phyloP scores from a whole-genome alignment of 495 filamentous ascomycete genomes.

The Aspergillus avenaceus region DNA sequence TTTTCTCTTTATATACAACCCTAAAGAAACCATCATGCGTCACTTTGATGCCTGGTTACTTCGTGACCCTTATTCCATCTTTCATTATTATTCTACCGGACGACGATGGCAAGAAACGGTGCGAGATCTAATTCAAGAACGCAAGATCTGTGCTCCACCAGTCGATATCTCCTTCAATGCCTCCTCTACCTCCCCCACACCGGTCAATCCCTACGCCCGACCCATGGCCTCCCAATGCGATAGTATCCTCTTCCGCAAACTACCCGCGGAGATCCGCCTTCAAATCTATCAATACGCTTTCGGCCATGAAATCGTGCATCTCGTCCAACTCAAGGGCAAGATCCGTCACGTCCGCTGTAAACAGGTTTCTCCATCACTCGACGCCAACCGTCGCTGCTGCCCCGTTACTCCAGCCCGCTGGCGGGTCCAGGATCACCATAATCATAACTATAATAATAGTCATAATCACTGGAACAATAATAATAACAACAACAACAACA shows the following conservation, averaged over 20 bases:
- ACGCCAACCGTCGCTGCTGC: slow-evolving; percentile 36
- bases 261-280: slow-evolving; percentile 52
- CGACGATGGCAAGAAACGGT: slow-evolving; percentile 40
- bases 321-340: slow-evolving; percentile 39
- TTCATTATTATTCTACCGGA: slow-evolving; percentile 40
- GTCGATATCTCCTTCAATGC: not conserved
- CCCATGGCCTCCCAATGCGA: slow-evolving; percentile 20
- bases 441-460: not conserved
- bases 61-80: slow-evolving; percentile 44
- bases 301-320: slow-evolving; percentile 36
- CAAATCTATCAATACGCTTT: slow-evolving; percentile 54
- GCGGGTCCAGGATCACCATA: slow-evolving; percentile 16
- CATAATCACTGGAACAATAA: slow-evolving; percentile 2
- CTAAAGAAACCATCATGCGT: slow-evolving; percentile 25
- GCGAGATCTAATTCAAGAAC: slow-evolving; percentile 34
- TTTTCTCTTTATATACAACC: too few relatives aligned
- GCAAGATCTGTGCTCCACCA: slow-evolving; percentile 35
- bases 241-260: slow-evolving; percentile 22
- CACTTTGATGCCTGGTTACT: slow-evolving; percentile 46
- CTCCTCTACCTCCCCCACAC: slow-evolving; percentile 1
- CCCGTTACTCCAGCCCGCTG: slow-evolving; percentile 34
- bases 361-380: slow-evolving; percentile 16
- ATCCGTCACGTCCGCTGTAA: slow-evolving; percentile 38
- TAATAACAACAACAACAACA: not conserved
- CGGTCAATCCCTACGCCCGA: slow-evolving; percentile 15